These are phyloP conservation scores for Neurospora sublineolata DNA, from an alignment of 495 filamentous ascomycete genomes.

Conservation along the genomic window DNA sequence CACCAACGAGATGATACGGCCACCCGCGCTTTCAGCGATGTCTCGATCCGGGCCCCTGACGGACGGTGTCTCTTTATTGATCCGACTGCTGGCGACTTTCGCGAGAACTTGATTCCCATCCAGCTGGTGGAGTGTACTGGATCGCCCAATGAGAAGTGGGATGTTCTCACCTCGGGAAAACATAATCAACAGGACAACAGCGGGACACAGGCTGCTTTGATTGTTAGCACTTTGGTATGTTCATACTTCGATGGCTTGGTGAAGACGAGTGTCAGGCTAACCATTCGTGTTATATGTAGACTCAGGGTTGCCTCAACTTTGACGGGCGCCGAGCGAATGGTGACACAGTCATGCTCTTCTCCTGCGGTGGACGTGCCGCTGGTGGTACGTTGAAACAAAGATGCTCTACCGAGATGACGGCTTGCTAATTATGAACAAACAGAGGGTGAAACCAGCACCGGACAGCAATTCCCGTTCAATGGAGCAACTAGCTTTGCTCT, in stretches of 20 bases:
- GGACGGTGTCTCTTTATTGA: constrained; percentile 43
- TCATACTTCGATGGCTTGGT: constrained; percentile 3
- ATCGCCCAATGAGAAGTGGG: constrained; percentile 40
- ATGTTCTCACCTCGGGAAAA: constrained; percentile 39
- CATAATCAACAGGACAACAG: constrained; percentile 30
- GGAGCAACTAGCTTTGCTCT: constrained; percentile 30
- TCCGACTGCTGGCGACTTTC: constrained; percentile 43
- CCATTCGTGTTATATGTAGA: constrained; percentile 10
- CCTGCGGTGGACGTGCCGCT: constrained; percentile 42
- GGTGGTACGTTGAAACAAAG: constrained; percentile 24
- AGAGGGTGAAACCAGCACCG: constrained; percentile 32
- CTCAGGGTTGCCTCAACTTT: constrained; percentile 41
- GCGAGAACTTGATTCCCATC: constrained; percentile 43
- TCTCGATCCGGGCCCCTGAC: constrained; percentile 35
- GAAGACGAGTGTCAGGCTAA: neutral
- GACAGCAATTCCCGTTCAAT: constrained; percentile 31
- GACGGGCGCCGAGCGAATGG: constrained; percentile 31
- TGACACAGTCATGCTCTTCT: constrained; percentile 40
- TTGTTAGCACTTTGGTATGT: constrained; percentile 37
- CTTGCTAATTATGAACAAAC: neutral
- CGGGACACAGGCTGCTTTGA: constrained; percentile 23
- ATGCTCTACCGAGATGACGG: constrained; percentile 3
- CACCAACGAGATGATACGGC: constrained; percentile 36
- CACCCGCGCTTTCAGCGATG: constrained; percentile 33
- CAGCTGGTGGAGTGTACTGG: constrained; percentile 33